phyloP scores from a whole-genome alignment of 1,284 basidiomycete species.

The Ustilago loliicola region DNA sequence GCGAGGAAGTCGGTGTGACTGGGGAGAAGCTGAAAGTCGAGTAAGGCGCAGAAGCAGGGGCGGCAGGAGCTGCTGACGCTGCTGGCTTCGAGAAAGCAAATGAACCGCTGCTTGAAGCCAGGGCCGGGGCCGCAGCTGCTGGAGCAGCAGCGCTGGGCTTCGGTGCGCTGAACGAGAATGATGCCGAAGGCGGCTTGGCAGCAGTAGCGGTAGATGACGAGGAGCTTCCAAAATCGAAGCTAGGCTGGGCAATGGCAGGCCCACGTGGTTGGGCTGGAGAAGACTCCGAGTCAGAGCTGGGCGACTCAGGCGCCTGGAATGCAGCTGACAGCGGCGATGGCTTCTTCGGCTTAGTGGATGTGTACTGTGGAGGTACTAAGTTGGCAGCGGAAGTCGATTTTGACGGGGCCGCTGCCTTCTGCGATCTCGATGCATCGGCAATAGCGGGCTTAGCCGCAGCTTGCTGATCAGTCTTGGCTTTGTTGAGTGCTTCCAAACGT shows the following conservation, averaged over 20 bases:
- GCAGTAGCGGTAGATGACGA: background rate
- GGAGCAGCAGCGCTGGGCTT: constrained; percentile 20
- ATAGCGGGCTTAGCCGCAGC: constrained; percentile 13
- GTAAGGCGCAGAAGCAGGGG: background rate
- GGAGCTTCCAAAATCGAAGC: constrained; percentile 31
- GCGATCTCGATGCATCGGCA: background rate
- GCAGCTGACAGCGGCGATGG: constrained; percentile 56
- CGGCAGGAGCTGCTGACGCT: constrained; percentile 16
- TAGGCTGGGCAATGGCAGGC: constrained; percentile 22
- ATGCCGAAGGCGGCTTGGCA: constrained; percentile 24
- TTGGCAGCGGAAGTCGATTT: constrained; percentile 16
- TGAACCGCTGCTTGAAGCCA: constrained; percentile 5
- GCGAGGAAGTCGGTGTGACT: constrained; percentile 8
- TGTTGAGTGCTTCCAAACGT: constrained; percentile 52
- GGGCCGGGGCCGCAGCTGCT: constrained; percentile 5
- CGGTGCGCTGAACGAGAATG: constrained; percentile 40
- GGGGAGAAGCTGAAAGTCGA: constrained; percentile 38
- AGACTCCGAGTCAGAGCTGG: constrained; percentile 46
- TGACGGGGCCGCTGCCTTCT: background rate
- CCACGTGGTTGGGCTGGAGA: constrained; percentile 18
- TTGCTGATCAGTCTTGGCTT: constrained; percentile 31
- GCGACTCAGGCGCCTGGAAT: constrained; percentile 56
- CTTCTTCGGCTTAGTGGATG: constrained; percentile 57
- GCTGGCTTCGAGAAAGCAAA: constrained; percentile 33
- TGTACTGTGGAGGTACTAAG: constrained; percentile 48